Conservation (phyloP, 371 early-diverging fungal genomes). For the Mucor ambiguus region DNA sequence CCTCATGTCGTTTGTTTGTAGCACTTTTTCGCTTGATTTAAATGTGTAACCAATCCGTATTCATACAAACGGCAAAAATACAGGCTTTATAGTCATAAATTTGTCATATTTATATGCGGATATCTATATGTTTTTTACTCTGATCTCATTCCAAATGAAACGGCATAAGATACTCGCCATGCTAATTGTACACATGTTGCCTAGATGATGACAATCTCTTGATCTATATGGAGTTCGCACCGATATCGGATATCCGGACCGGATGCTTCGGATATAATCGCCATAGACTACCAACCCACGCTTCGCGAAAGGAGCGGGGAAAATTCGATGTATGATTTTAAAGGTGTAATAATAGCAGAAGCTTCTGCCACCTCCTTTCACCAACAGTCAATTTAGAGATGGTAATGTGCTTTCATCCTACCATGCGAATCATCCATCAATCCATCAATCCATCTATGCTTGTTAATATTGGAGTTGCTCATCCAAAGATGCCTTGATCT, state of each 20-base stretch:
- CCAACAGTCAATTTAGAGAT: slow-evolving; percentile 27
- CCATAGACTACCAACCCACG: background rate
- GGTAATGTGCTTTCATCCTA: slow-evolving; percentile 12
- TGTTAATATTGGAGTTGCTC: slow-evolving; percentile 1
- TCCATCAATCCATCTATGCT: slow-evolving; percentile 19
- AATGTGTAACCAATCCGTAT: background rate
- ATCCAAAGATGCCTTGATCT: background rate
- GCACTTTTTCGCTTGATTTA: background rate
- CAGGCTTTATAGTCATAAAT: background rate
- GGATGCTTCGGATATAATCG: background rate
- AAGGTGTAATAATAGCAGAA: slow-evolving; percentile 2
- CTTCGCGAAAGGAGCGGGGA: background rate
- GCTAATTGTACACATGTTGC: background rate
- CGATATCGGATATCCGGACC: slow-evolving; percentile 9
- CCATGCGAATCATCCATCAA: slow-evolving; percentile 4
- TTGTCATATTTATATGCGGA: background rate
- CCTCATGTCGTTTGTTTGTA: background rate
- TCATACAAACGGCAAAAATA: background rate
- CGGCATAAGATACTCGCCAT: background rate
- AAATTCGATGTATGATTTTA: slow-evolving; percentile 4
- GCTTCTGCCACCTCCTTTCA: slow-evolving; percentile 22
- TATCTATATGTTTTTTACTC: background rate
- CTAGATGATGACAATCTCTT: background rate
- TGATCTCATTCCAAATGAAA: background rate
- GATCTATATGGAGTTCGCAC: background rate